Base-by-base conservation (phyloP, 768 basidiomycete genomes). In the Leccinum truebloodii region DNA sequence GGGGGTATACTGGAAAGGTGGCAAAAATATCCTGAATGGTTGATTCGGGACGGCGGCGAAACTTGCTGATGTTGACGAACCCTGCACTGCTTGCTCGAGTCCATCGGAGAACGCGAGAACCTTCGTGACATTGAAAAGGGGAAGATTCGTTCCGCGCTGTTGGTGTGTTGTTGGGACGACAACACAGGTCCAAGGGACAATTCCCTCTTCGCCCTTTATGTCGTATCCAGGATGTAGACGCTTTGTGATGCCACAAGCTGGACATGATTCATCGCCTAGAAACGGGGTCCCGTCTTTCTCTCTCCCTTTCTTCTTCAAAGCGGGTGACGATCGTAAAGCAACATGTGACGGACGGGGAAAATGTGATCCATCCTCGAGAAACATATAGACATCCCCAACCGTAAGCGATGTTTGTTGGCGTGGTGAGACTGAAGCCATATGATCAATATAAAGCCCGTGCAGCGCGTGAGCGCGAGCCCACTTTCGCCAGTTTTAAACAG, bases 391-490 rank as follows among this genome's bases (percentile, higher is more conserved):
- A 44, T 82, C 81, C 9, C 74, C 78, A 3, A 75, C 71, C 6
- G 75, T 77, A 20, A 81, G 69, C 9, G 63, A 54, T 22, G 73
- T 67, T 37, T 48, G 58, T 32, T 58, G 71, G 20, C 46, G 54
- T 3, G 65, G 62, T 34, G 72, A 59, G 22, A 67, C 51, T 2
- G 69, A 62, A 8, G 58, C 41, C 55, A 68, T 64, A 39, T 63
- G 60, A n/a, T 74, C 65, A 10, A 73, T 65, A 56, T 82, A 82
- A 28, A 77, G 75, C 8, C 67, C 67, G 24, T 72, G 74, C 14
- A 82, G 62, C 20, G 76, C 73, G n/a, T 75, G 75, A 34, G 81
- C 79, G 6, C 82, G 76, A 16, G 69, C 75, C 81, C 80, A 80
- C 82, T 83, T 63, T 34, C 39, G 9, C 10, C 32, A 26, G 5